These are phyloP conservation scores for Cucumis hystrix DNA, from an alignment of 306 rosid genomes.

Conservation along the genomic window DNA sequence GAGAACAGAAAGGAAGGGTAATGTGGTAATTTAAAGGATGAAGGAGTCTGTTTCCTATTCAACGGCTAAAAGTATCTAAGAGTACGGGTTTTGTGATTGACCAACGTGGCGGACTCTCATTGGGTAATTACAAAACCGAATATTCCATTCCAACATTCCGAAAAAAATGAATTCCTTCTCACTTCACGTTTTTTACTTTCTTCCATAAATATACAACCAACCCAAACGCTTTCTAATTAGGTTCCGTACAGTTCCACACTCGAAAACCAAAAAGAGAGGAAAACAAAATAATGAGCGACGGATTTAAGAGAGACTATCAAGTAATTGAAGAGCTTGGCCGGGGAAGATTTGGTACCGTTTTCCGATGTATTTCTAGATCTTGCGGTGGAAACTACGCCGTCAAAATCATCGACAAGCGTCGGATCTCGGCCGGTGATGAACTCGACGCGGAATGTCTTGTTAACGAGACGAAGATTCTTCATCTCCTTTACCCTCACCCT, in stretches of 20 bases:
- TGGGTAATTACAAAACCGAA: background rate
- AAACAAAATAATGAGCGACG: conserved; percentile 24
- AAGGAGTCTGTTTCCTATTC: background rate
- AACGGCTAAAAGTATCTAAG: background rate
- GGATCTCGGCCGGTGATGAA: conserved; percentile 26
- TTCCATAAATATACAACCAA: background rate
- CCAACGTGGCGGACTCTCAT: background rate
- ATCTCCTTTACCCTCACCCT: conserved; percentile 36
- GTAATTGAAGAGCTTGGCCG: conserved; percentile 44
- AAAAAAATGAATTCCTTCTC: background rate
- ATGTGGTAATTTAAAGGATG: background rate
- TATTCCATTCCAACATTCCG: background rate
- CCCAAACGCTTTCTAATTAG: background rate
- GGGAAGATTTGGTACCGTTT: conserved; percentile 63
- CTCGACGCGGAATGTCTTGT: conserved; percentile 44
- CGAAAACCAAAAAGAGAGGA: background rate
- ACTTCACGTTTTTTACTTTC: background rate
- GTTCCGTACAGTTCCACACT: background rate
- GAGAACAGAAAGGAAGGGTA: background rate
- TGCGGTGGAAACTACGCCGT: conserved; percentile 29
- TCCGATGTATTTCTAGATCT: conserved; percentile 19
- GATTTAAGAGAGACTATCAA: conserved; percentile 31
- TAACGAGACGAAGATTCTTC: conserved; percentile 43
- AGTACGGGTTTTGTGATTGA: background rate
- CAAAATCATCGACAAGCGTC: conserved; percentile 41